Base-by-base conservation (phyloP, 2,329 filamentous ascomycete genomes). In the Arthrobotrys conoides region DNA sequence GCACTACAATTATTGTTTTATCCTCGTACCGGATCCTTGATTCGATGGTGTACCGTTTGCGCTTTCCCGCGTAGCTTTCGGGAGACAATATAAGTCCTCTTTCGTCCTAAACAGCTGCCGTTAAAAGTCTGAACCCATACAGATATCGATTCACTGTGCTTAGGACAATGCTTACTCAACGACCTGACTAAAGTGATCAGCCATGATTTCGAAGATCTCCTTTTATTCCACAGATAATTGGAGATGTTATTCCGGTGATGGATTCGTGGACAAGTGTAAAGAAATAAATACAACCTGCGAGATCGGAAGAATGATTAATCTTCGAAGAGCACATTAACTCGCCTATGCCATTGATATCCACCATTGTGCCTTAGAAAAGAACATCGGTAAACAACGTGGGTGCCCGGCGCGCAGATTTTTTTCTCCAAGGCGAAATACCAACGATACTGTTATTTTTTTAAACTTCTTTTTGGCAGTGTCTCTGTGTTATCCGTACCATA, bases 171-270 rank as follows among this genome's bases (percentile, higher is more conserved):
- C 55, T 49, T 71, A 71, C 55, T 53, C 68, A 18, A 53, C 18
- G n/a, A 71, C 44, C 22, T 51, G 38, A 12, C 41, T 51, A 14
- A 44, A 64, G 55, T 63, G 68, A 51, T 71, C 68, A 5, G 55
- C 44, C 68, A 71, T 71, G 16, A 16, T 53, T 71, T 14, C 38
- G 9, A n/a, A 33, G 59, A 51, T 46, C 6, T 6, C 46, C 24
- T 6, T 27, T 30, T 27, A 18, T 9, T 30, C 33, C n/a, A 16
- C 16, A n/a, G 16, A 16, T 30, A 33, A 12, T 18, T 41, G 36
- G 36, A 38, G 30, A 41, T 27, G 36, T 16, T 33, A 9, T 5
- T 12, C 5, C 14, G 51, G 10, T 3, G 16, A 30, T 30, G 24
- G 18, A 55, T n/a, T n/a, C n/a, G n/a, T n/a, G n/a, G 51, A 55